phyloP scores from a whole-genome alignment of 2,329 filamentous ascomycete species.

The Spiromastix sp. region DNA sequence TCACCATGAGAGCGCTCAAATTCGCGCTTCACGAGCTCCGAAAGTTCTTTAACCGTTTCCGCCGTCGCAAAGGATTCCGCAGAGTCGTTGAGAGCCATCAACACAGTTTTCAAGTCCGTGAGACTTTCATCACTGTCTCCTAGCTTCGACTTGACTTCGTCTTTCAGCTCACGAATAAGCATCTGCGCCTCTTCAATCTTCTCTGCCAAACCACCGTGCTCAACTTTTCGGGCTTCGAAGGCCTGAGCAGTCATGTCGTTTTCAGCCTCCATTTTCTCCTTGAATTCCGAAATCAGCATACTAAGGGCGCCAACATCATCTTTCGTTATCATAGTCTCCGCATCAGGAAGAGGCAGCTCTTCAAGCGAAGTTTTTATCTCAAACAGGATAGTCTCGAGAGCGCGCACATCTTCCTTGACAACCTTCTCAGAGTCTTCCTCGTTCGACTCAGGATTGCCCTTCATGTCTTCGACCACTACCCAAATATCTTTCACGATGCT shows the following conservation, averaged over 20 bases:
- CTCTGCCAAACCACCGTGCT: slow-evolving; percentile 68
- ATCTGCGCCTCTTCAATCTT: slow-evolving; percentile 69
- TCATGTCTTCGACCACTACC: slow-evolving; percentile 62
- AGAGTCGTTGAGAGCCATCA: slow-evolving; percentile 59
- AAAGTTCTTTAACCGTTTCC: slow-evolving; percentile 60
- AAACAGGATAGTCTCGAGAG: slow-evolving; percentile 69
- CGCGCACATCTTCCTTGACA: slow-evolving; percentile 72
- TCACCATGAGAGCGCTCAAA: slow-evolving; percentile 78
- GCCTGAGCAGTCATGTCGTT: slow-evolving; percentile 66
- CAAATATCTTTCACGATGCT: slow-evolving; percentile 69
- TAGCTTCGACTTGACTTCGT: slow-evolving; percentile 64
- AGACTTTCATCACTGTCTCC: slow-evolving; percentile 59
- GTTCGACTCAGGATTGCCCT: slow-evolving; percentile 31
- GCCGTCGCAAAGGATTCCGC: slow-evolving; percentile 36
- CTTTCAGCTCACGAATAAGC: slow-evolving; percentile 68
- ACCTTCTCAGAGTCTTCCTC: slow-evolving; percentile 49
- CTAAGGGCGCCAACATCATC: slow-evolving; percentile 63
- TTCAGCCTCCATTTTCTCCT: slow-evolving; percentile 41
- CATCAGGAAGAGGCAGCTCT: slow-evolving; percentile 59
- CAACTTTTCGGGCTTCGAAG: slow-evolving; percentile 73
- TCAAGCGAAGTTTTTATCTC: slow-evolving; percentile 75
- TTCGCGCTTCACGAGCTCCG: slow-evolving; percentile 67
- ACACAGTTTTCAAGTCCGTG: slow-evolving; percentile 44
- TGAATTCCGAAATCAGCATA: slow-evolving; percentile 58
- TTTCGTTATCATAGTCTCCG: slow-evolving; percentile 62